Percentiles rank a stretch among this genome's conserved stretches.
Conservation (phyloP, 2,329 filamentous ascomycete genomes). For the Beauveria sp. region DNA sequence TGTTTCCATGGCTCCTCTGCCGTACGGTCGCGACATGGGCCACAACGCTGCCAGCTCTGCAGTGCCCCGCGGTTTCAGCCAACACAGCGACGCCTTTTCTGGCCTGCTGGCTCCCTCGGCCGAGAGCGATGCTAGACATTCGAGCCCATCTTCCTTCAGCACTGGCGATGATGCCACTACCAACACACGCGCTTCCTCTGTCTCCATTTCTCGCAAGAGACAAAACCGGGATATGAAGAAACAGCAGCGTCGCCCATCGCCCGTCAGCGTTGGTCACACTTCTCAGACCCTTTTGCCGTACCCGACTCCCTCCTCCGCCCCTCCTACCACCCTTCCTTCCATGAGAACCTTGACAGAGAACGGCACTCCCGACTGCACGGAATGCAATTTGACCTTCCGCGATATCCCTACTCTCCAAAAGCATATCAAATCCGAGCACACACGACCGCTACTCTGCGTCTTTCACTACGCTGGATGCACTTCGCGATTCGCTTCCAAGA, state of each 20-base stretch:
- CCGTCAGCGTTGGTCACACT: not conserved
- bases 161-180: conserved; percentile 8
- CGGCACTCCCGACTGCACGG: conserved; percentile 8
- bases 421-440: conserved; percentile 46
- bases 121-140: conserved; percentile 10
- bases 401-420: conserved; percentile 37
- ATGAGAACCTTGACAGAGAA: not conserved
- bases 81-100: conserved; percentile 7
- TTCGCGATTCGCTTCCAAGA: conserved; percentile 70
- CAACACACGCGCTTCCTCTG: conserved; percentile 5
- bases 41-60: not conserved
- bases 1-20: conserved; percentile 6
- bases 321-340: not conserved
- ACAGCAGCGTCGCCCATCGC: not conserved
- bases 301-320: not conserved
- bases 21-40: conserved; percentile 1
- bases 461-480: conserved; percentile 71
- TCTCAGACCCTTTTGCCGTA: conserved; percentile 1
- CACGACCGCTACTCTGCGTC: conserved; percentile 64
- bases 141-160: conserved; percentile 10
- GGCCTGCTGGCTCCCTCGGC: not conserved
- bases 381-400: conserved; percentile 29
- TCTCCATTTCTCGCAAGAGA: conserved; percentile 8
- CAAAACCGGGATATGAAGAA: not conserved
- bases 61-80: conserved; percentile 9